These are phyloP conservation scores for Luffa acutangula DNA, from an alignment of 306 rosid genomes.

Conservation along the genomic window DNA sequence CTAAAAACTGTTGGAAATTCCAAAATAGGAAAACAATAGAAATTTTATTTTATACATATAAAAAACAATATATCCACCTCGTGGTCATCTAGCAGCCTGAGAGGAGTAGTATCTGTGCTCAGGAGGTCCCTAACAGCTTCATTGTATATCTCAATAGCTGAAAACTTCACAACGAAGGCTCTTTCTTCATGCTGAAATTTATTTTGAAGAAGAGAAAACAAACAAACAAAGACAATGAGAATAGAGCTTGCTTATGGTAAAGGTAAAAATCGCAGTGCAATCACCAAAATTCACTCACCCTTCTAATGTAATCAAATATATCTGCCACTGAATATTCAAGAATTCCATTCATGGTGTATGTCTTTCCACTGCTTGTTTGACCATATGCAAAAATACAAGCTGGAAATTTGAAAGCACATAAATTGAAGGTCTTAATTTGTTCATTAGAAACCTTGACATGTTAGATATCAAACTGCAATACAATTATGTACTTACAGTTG, in stretches of 20 bases:
- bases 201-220: constrained; percentile 9
- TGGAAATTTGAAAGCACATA: constrained; percentile 24
- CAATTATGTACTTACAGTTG: constrained; percentile 57
- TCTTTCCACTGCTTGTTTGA: constrained; percentile 98
- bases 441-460: constrained; percentile 7
- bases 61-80: constrained; percentile 45
- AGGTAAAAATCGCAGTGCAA: background rate
- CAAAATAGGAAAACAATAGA: background rate
- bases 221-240: constrained; percentile 5
- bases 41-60: background rate
- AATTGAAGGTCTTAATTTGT: background rate
- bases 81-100: constrained; percentile 94
- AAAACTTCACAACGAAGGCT: constrained; percentile 82
- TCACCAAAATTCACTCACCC: constrained; percentile 37
- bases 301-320: constrained; percentile 71
- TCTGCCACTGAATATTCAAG: constrained; percentile 82
- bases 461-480: constrained; percentile 18
- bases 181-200: constrained; percentile 79
- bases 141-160: constrained; percentile 96
- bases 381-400: constrained; percentile 98
- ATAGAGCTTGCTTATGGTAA: background rate
- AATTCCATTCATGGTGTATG: constrained; percentile 96
- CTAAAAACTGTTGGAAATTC: constrained; percentile 8
- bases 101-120: constrained; percentile 65
- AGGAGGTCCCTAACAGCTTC: constrained; percentile 96